Percentiles rank a stretch among this genome's conserved stretches.
phyloP scores from a whole-genome alignment of 129 eudicot species.

The Lonicera japonica region DNA sequence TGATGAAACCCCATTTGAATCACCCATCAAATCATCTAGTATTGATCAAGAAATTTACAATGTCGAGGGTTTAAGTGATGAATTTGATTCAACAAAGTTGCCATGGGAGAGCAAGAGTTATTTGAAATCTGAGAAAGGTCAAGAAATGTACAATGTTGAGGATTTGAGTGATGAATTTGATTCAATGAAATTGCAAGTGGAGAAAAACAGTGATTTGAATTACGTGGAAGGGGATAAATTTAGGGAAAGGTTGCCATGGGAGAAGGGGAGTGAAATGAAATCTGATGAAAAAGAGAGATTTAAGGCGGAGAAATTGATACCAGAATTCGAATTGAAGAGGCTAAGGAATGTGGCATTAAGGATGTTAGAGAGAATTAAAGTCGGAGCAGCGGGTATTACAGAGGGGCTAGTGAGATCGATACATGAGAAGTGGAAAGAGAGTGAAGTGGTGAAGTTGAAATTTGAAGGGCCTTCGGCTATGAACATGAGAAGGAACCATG shows the following conservation, averaged over 20 bases:
- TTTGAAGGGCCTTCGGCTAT: conserved; percentile 75
- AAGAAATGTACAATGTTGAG: conserved; percentile 6
- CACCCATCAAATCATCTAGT: too few relatives aligned
- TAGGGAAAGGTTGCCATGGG: conserved; percentile 40
- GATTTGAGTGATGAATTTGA: conserved; percentile 12
- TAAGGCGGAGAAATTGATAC: conserved; percentile 69
- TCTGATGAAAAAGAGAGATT: conserved; percentile 11
- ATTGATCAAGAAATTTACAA: not conserved
- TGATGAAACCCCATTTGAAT: conserved; percentile 9
- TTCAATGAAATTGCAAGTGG: conserved; percentile 17
- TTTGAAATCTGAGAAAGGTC: not conserved
- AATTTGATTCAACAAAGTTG: conserved; percentile 15
- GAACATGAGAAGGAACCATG: conserved; percentile 83
- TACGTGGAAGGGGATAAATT: conserved; percentile 7
- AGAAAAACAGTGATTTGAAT: conserved; percentile 8
- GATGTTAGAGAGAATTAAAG: conserved; percentile 79
- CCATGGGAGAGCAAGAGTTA: conserved; percentile 11
- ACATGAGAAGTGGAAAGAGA: conserved; percentile 72
- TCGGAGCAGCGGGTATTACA: conserved; percentile 78
- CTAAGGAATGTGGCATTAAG: conserved; percentile 76
- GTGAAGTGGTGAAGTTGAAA: conserved; percentile 83
- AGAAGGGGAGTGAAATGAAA: conserved; percentile 11
- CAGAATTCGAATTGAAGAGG: conserved; percentile 81
- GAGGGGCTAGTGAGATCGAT: conserved; percentile 67
- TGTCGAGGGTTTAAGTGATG: conserved; percentile 13